Evolutionary conservation across 108 stramenopile species (phyloP).

Genomic region (Pseudonitzschia pungens): DNA sequence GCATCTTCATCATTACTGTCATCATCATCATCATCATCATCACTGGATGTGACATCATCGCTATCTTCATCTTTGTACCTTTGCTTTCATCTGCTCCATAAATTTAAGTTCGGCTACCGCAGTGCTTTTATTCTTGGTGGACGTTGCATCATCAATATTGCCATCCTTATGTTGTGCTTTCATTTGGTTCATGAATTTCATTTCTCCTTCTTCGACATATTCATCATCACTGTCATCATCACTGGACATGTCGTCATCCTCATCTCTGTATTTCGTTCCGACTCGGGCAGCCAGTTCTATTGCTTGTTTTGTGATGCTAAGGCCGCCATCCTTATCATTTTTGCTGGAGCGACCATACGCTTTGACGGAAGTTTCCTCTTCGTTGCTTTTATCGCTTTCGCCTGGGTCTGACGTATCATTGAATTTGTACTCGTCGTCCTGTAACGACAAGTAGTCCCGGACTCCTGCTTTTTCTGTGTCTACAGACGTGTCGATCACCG

Average conservation of each 20-base stretch:
- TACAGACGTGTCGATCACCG: neutral
- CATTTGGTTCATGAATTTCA: no score
- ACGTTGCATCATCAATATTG: neutral
- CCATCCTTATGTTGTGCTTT: no score
- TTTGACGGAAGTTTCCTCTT: neutral
- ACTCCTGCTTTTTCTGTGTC: neutral
- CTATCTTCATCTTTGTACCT: neutral
- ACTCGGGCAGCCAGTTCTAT: no score
- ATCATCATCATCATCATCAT: neutral
- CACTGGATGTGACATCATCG: neutral
- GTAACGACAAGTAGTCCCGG: neutral
- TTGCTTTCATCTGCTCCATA: no score
- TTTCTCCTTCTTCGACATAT: no score
- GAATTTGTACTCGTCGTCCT: neutral
- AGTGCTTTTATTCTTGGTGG: neutral
- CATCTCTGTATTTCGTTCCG: no score
- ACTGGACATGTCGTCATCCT: no score
- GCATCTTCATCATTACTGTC: neutral
- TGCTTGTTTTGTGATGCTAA: no score
- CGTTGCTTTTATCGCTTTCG: neutral
- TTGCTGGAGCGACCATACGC: no score
- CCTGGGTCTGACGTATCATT: neutral
- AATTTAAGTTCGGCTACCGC: neutral
- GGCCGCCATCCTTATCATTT: no score
- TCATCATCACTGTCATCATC: no score